phyloP scores from a whole-genome alignment of 2,329 filamentous ascomycete genomes.

The Acephala macrosclerotiorum region DNA sequence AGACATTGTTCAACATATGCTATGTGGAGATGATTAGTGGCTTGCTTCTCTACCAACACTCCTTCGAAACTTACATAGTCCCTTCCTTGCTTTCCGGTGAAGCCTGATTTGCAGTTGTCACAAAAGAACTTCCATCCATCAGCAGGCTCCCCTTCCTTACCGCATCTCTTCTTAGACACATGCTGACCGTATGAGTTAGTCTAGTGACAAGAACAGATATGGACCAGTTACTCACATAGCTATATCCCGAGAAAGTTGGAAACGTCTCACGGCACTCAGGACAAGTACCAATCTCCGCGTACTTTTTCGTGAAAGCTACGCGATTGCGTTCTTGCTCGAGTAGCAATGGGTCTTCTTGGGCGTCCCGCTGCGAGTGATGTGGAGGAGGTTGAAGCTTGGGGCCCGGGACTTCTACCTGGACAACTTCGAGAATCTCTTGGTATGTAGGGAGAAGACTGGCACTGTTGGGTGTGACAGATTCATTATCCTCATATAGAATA shows the following conservation, averaged over 20 bases:
- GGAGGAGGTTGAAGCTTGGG: not conserved
- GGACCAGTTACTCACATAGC: slow-evolving; percentile 15
- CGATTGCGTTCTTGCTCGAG: not conserved
- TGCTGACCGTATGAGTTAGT: slow-evolving; percentile 17
- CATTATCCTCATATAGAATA: slow-evolving; percentile 37
- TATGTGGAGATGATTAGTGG: not conserved
- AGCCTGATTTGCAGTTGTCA: slow-evolving; percentile 31
- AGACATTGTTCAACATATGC: slow-evolving; percentile 24
- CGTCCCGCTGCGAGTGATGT: not conserved
- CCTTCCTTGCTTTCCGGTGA: slow-evolving; percentile 35
- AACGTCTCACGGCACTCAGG: slow-evolving; percentile 8
- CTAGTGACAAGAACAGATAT: not conserved
- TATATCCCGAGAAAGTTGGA: slow-evolving; percentile 17
- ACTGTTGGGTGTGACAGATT: slow-evolving; percentile 29
- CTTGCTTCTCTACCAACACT: not conserved
- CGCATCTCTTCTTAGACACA: slow-evolving; percentile 28
- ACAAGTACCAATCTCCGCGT: not conserved
- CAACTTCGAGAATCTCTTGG: not conserved
- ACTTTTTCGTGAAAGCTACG: not conserved
- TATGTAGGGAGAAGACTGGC: not conserved
- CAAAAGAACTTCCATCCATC: slow-evolving; percentile 32
- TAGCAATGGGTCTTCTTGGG: not conserved
- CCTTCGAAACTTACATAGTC: slow-evolving; percentile 32
- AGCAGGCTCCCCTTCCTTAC: slow-evolving; percentile 23
- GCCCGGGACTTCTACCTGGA: not conserved